These are phyloP conservation scores for Phialophora tarda DNA, from an alignment of 2,329 filamentous ascomycete species.

Conservation along the genomic window DNA sequence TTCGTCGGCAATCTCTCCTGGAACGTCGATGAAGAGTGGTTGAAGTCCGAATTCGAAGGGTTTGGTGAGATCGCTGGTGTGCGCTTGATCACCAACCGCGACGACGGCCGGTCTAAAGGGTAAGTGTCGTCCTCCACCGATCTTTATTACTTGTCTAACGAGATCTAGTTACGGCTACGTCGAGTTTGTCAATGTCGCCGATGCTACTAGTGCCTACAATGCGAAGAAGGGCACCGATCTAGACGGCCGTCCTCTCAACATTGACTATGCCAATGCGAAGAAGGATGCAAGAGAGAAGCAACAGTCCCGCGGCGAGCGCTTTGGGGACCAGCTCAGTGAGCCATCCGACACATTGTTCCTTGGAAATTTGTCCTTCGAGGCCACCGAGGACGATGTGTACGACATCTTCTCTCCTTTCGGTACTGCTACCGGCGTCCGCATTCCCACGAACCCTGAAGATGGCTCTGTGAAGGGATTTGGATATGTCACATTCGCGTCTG, in stretches of 20 bases:
- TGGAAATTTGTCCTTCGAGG: slow-evolving; percentile 86
- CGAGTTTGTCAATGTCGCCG: slow-evolving; percentile 73
- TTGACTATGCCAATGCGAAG: slow-evolving; percentile 76
- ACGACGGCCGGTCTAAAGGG: slow-evolving; percentile 82
- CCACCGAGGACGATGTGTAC: slow-evolving; percentile 74
- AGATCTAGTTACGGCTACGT: slow-evolving; percentile 78
- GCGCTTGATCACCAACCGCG: slow-evolving; percentile 83
- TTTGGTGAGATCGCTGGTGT: slow-evolving; percentile 74
- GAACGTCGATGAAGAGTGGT: slow-evolving; percentile 83
- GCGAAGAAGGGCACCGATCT: slow-evolving; percentile 76
- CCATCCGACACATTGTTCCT: slow-evolving; percentile 88
- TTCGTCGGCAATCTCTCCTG: slow-evolving; percentile 92
- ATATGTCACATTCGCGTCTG: slow-evolving; percentile 80
- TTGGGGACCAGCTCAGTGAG: slow-evolving; percentile 78
- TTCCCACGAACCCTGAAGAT: slow-evolving; percentile 85
- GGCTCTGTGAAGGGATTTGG: slow-evolving; percentile 90
- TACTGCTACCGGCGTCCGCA: slow-evolving; percentile 76
- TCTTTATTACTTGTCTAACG: slow-evolving; percentile 40
- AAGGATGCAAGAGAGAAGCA: slow-evolving; percentile 65
- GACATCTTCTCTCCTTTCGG: slow-evolving; percentile 75
- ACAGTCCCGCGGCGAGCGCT: slow-evolving; percentile 60
- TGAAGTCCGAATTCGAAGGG: slow-evolving; percentile 79
- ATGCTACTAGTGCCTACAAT: slow-evolving; percentile 73
- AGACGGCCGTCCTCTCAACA: slow-evolving; percentile 75
- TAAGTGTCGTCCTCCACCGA: slow-evolving; percentile 44